Conservation (phyloP, 1,284 basidiomycete genomes). For the Leccinum proximum region DNA sequence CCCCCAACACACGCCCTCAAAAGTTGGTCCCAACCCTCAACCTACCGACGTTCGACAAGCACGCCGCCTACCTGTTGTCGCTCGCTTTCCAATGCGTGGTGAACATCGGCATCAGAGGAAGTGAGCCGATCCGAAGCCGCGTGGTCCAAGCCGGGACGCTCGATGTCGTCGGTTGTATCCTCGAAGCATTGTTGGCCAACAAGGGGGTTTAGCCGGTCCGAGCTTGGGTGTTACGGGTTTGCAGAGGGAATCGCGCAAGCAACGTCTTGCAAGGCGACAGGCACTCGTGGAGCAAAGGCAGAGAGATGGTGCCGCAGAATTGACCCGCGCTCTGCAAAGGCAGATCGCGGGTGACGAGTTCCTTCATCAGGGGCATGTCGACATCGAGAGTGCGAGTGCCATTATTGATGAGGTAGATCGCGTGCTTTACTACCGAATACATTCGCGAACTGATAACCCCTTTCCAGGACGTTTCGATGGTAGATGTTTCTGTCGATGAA, state of each 20-base stretch:
- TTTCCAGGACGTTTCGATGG: conserved; percentile 27
- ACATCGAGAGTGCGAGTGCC: conserved; percentile 7
- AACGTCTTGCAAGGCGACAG: conserved; percentile 56
- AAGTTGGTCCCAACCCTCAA: conserved; percentile 58
- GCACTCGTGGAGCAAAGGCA: conserved; percentile 52
- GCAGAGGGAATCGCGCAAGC: conserved; percentile 70
- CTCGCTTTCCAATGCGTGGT: conserved; percentile 97
- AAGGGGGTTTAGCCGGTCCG: conserved; percentile 78
- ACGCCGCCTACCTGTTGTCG: conserved; percentile 83
- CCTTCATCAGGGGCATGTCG: conserved; percentile 9
- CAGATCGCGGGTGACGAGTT: conserved; percentile 36
- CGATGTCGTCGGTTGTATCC: conserved; percentile 91
- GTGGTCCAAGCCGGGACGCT: conserved; percentile 97
- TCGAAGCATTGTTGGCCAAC: conserved; percentile 89
- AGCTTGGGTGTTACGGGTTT: conserved; percentile 58
- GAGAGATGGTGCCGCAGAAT: conserved; percentile 48
- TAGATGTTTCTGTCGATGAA: conserved; percentile 18
- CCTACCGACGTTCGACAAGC: conserved; percentile 73
- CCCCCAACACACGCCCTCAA: conserved; percentile 50
- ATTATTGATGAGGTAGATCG: conserved; percentile 26
- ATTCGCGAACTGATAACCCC: conserved; percentile 9
- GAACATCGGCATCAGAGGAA: conserved; percentile 97
- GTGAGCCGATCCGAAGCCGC: conserved; percentile 86
- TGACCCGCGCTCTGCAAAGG: conserved; percentile 54
- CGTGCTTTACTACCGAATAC: background rate